Evolutionary conservation across 306 rosid species (phyloP), one percentile per base, ranked within the genome.

Genomic region (Astragalus membranaceus): DNA sequence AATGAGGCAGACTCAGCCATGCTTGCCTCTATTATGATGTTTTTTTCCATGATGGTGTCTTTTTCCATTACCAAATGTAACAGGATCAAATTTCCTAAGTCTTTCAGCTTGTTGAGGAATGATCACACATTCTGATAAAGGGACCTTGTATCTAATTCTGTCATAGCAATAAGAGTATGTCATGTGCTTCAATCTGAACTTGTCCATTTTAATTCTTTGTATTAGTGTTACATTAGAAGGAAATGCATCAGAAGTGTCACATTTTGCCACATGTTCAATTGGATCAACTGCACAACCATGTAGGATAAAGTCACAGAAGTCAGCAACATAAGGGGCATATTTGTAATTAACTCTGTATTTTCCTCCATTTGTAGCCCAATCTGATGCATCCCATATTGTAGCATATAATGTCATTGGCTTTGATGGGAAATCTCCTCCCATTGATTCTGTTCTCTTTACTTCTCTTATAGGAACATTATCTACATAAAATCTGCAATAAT

Each of bases 351-450:
- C 97, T 73, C 81, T 82, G 83, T 94, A 94, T 78, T 88, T 90
- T 9, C 98, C 98, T 8, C 97, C 98, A 81, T 94, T 88, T 54
- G 98, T 94, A 32, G 97, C 98, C 98, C 98, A 94, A 72, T 76
- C 84, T 30, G 98, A 94, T 57, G 85, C 98, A 85, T 94, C 98
- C 98, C 98, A 94, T 70, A 94, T 90, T 65, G 98, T 94, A 7
- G 96, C 97, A 79, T 90, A 90, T 55, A 94, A 75, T 57, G 92
- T 87, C 98, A 94, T 94, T 75, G 97, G 89, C 84, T 94, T 94
- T 44, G 96, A 75, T 5, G 98, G 98, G 69, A 87, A 94, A 66
- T 90, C 98, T 64, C 96, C 98, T 58, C 96, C 90, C 96, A 88
- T 87, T 0, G 91, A 76, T 61, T 84, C 79, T 77, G 89, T 85